Conservation (phyloP, 805 yeast species). For the Cyberlindnera maclurae region DNA sequence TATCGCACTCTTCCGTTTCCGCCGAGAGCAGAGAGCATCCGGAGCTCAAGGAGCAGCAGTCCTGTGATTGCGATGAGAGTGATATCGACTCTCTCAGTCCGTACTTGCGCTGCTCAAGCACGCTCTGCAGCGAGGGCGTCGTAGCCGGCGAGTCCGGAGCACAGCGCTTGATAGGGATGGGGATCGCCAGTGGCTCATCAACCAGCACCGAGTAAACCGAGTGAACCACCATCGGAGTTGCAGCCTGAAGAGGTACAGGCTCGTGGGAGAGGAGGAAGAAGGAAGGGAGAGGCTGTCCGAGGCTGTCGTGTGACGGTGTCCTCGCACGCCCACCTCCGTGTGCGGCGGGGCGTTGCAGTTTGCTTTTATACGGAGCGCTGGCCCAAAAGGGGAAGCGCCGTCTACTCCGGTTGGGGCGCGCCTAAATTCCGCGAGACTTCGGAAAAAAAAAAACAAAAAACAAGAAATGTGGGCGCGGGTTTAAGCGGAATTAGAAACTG, state of each 20-base stretch:
- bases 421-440: neutral
- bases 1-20: constrained; percentile 13
- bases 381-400: constrained; percentile 3
- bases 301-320: too few relatives aligned
- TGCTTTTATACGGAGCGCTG: constrained; percentile 1
- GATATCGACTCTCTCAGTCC: neutral
- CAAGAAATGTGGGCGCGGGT: too few relatives aligned
- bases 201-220: constrained; percentile 1
- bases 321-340: too few relatives aligned
- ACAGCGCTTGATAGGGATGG: constrained; percentile 12
- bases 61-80: too few relatives aligned
- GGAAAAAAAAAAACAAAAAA: too few relatives aligned
- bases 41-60: too few relatives aligned
- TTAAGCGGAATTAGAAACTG: too few relatives aligned
- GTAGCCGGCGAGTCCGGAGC: constrained; percentile 4
- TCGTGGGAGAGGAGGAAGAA: too few relatives aligned
- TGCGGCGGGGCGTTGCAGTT: neutral
- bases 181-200: constrained; percentile 15
- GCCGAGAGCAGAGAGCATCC: constrained; percentile 8
- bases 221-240: constrained; percentile 3
- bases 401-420: neutral
- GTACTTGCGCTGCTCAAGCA: constrained; percentile 17
- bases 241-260: too few relatives aligned
- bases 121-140: constrained; percentile 22
- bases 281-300: too few relatives aligned